These are phyloP conservation scores for Silene conica DNA, from an alignment of 148 eudicot genomes.

Conservation along the genomic window DNA sequence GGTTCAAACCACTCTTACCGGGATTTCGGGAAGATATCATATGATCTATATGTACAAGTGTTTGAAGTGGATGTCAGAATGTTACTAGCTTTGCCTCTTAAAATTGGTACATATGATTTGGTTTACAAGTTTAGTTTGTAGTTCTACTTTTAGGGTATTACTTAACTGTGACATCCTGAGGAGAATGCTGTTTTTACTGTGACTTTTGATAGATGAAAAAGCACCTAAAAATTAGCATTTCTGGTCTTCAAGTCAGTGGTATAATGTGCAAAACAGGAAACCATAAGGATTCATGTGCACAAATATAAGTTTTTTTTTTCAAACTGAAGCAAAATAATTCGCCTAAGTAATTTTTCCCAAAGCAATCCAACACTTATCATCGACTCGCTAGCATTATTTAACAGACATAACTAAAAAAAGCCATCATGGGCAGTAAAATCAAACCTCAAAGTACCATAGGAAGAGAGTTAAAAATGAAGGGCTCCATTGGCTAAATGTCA, in stretches of 20 bases:
- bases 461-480: not conserved
- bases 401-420: not conserved
- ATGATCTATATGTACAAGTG: no score
- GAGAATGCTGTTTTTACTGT: no score
- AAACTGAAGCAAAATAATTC: not conserved
- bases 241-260: not conserved
- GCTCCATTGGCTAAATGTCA: not conserved
- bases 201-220: no score
- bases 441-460: not conserved
- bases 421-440: not conserved
- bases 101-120: no score
- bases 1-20: no score
- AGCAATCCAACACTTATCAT: not conserved
- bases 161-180: no score
- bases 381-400: no score
- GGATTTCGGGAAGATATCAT: no score
- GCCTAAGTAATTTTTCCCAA: not conserved
- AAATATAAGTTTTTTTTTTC: not conserved
- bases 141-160: no score
- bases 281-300: not conserved
- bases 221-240: not conserved
- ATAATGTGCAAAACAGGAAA: not conserved
- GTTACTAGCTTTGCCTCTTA: no score
- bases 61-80: no score
- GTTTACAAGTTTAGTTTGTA: no score